These are phyloP conservation scores for Novakomyces olei DNA, from an alignment of 805 yeast genomes.

Conservation along the genomic window DNA sequence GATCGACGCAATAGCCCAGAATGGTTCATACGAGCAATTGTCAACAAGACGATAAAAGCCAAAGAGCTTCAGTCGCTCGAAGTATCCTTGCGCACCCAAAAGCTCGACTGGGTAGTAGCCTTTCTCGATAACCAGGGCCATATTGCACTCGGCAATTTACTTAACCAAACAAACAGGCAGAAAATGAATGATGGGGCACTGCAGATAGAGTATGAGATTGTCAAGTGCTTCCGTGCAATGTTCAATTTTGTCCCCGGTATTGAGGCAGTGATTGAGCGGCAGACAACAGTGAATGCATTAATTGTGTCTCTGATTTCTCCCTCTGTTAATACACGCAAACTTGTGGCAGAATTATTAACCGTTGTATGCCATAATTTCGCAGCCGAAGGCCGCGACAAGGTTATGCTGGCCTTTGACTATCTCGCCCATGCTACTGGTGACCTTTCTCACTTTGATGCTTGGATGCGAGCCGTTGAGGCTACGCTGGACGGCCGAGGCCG, in stretches of 20 bases:
- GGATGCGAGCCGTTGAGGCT: constrained; percentile 45
- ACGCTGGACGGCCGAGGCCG: constrained; percentile 72
- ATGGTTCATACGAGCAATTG: too few species aligned
- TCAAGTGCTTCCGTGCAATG: constrained; percentile 55
- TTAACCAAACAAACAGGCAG: constrained; percentile 29
- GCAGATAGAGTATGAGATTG: constrained; percentile 53
- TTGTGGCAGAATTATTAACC: constrained; percentile 57
- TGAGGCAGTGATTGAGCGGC: constrained; percentile 25
- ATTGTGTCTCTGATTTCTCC: constrained; percentile 57
- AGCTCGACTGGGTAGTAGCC: constrained; percentile 53
- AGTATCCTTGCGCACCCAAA: constrained; percentile 84
- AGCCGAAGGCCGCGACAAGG: constrained; percentile 33
- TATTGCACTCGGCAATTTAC: constrained; percentile 43
- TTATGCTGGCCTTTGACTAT: constrained; percentile 29
- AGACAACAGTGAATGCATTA: constrained; percentile 34
- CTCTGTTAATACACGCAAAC: constrained; percentile 48
- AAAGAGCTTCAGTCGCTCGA: constrained; percentile 62
- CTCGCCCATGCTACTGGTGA: constrained; percentile 20
- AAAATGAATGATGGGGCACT: constrained; percentile 22
- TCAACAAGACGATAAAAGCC: constrained; percentile 44
- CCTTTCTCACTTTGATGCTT: constrained; percentile 38
- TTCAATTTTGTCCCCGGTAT: constrained; percentile 45
- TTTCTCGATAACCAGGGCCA: constrained; percentile 68
- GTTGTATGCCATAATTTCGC: constrained; percentile 26
- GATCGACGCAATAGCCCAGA: too few species aligned